phyloP scores from a whole-genome alignment of 805 yeast species.

The Candida broadrunensis region DNA sequence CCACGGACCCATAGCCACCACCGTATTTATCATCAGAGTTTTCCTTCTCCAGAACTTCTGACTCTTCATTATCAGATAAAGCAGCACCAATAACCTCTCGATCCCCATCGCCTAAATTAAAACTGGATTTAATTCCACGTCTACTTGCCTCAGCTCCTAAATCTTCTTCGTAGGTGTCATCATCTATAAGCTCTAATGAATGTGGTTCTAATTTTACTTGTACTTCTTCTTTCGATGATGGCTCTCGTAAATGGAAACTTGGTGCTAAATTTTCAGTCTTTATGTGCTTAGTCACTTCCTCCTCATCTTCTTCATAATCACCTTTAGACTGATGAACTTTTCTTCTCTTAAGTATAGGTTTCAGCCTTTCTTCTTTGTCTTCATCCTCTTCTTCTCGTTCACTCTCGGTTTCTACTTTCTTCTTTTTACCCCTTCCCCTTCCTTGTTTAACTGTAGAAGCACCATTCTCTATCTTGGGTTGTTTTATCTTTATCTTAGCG shows the following conservation, averaged over 20 bases:
- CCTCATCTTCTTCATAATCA: not conserved
- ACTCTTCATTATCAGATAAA: constrained; percentile 3
- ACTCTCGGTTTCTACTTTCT: constrained; percentile 8
- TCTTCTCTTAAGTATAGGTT: too few relatives aligned
- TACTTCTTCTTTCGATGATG: not conserved
- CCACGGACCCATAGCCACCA: constrained; percentile 1
- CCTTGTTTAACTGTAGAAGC: not conserved
- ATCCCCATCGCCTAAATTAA: not conserved
- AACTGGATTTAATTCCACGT: too few relatives aligned
- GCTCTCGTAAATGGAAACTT: not conserved
- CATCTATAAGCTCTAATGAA: not conserved
- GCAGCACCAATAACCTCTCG: constrained; percentile 3
- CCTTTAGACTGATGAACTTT: too few relatives aligned
- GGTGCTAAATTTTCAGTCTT: not conserved
- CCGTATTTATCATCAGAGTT: not conserved
- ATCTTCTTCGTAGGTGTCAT: not conserved
- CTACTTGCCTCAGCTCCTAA: not conserved
- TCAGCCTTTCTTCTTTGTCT: not conserved
- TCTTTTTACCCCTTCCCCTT: constrained; percentile 5
- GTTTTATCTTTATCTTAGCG: constrained; percentile 6
- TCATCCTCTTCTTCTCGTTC: not conserved
- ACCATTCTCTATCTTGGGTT: not conserved
- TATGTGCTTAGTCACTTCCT: not conserved
- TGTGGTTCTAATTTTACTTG: not conserved
- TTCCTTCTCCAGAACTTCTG: constrained; percentile 2